These are phyloP conservation scores for Cylindricascospora bacillispora DNA, from an alignment of 1,139 yeast genomes.

Conservation along the genomic window DNA sequence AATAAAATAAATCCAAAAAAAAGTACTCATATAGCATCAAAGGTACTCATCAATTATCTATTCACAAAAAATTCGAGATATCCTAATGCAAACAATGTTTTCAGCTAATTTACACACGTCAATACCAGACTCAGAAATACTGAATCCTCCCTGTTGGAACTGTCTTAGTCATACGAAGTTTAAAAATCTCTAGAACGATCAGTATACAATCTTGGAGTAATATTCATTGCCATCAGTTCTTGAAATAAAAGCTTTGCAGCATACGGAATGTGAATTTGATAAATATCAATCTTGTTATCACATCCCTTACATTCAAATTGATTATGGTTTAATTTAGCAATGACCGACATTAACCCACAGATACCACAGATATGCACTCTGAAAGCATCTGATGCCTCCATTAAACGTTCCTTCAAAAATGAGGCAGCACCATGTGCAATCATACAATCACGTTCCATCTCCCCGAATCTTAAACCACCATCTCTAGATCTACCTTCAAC, in stretches of 20 bases:
- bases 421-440: constrained; percentile 99
- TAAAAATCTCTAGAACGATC: constrained; percentile 34
- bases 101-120: no score
- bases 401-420: constrained; percentile 87
- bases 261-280: constrained; percentile 93
- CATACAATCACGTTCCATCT: constrained; percentile 99
- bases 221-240: constrained; percentile 98
- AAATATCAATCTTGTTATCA: constrained; percentile 94
- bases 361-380: constrained; percentile 96
- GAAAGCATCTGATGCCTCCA: constrained; percentile 99
- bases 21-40: no score
- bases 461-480: constrained; percentile 99
- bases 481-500: constrained; percentile 99
- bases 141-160: no score
- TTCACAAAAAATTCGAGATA: no score
- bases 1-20: no score
- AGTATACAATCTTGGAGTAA: constrained; percentile 74
- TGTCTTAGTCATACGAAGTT: no score
- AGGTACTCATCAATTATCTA: no score
- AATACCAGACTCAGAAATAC: no score
- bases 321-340: constrained; percentile 91
- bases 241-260: constrained; percentile 96
- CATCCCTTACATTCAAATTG: constrained; percentile 98
- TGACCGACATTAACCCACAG: constrained; percentile 95
- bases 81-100: no score